Percentiles rank a stretch among this genome's conserved stretches.
Evolutionary conservation across 148 eudicot species (phyloP).

Genomic region (Nepenthes gracilis): DNA sequence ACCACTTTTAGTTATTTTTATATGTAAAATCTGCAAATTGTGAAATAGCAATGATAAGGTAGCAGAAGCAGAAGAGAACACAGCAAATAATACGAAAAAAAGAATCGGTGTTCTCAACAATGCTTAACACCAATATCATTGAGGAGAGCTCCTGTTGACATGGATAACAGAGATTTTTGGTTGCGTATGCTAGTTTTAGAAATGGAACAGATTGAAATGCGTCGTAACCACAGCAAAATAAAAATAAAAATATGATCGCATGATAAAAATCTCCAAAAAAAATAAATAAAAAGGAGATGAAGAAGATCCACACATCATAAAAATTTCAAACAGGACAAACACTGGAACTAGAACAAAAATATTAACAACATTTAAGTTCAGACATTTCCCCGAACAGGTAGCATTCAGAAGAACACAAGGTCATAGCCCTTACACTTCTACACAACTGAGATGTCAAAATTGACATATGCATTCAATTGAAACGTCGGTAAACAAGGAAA

Average conservation of each 20-base stretch:
- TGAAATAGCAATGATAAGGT: background rate
- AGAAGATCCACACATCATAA: too few species aligned
- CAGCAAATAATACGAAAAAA: background rate
- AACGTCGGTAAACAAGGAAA: background rate
- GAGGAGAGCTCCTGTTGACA: too few species aligned
- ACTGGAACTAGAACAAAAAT: background rate
- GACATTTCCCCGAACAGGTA: background rate
- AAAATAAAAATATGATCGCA: too few species aligned
- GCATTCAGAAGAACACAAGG: background rate
- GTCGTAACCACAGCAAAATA: too few species aligned
- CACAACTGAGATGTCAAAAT: slow-evolving; percentile 1
- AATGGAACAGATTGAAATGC: too few species aligned
- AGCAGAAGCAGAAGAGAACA: background rate
- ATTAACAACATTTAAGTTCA: too few species aligned
- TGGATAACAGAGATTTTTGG: too few species aligned
- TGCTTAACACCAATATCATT: too few species aligned
- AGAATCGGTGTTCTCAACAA: background rate
- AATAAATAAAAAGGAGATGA: too few species aligned
- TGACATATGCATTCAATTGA: background rate
- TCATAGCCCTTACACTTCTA: background rate
- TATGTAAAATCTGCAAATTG: slow-evolving; percentile 14
- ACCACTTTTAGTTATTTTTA: slow-evolving; percentile 5
- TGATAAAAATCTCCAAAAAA: too few species aligned
- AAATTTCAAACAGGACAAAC: background rate
- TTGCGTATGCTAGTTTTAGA: too few species aligned